Base-by-base conservation (phyloP, 1,139 yeast species). In the Pichia sp. region DNA sequence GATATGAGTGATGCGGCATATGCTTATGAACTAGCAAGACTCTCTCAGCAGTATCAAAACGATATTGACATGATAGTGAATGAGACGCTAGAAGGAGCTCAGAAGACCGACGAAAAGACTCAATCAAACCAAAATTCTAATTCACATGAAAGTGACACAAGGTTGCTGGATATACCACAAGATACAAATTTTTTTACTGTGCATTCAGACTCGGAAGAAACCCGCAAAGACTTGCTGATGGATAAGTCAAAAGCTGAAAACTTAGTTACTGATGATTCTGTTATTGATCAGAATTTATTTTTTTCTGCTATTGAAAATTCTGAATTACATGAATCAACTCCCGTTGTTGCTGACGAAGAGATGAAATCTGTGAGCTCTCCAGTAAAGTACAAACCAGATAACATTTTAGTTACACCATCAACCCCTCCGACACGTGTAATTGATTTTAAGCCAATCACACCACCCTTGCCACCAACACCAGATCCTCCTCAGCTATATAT, bases 401-500 rank as follows among this genome's bases (percentile, higher is more conserved):
- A n/a, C n/a, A n/a, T n/a, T n/a, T n/a, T n/a, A n/a, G n/a, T n/a
- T n/a, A n/a, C n/a, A n/a, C n/a, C n/a, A n/a, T n/a, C n/a, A n/a
- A n/a, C n/a, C 5, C 43, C 44, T n/a, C 1, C 8, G 10, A 23
- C 26, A 23, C 44, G 32, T 15, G 7, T 23, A 0, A 30, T 46
- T 13, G 48, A 50, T n/a, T 59, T 60, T 8, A 59, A 58, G 36
- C 54, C 62, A 5, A 26, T 54, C 19, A 47, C 57, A 3, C 58
- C 61, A 4, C 55, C 56, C 3, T 55, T 50, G 32, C 60, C 57
- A 1, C 59, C 61, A 4, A 60, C 65, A 2, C 66, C 67, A 0
- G 64, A 64, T 49, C 64, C 67, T 8, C 64, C 69, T 1, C 59
- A 57, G 30, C 55, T 65, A 19, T 54, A 56, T 41, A 57, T 61